Conservation (phyloP, 257 asterid genomes). For the Gentiana straminea region DNA sequence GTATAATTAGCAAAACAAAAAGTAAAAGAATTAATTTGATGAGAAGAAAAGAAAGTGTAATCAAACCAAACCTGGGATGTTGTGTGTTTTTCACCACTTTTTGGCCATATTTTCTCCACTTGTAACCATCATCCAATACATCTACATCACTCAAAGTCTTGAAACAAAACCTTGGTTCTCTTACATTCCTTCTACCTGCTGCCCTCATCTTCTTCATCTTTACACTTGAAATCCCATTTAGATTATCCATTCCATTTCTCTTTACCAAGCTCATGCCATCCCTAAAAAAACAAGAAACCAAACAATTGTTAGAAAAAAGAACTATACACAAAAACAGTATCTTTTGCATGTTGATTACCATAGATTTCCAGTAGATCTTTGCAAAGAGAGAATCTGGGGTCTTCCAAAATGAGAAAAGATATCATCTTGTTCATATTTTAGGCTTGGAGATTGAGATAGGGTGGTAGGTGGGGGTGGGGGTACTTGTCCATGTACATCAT, state of each 20-base stretch:
- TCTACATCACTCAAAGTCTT: constrained; percentile 92
- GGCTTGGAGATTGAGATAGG: constrained; percentile 22
- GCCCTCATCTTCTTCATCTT: constrained; percentile 78
- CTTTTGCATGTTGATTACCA: constrained; percentile 29
- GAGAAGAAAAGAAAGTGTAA: neutral
- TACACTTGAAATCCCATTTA: constrained; percentile 42
- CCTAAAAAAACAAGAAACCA: constrained; percentile 6
- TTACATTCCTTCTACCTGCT: constrained; percentile 57
- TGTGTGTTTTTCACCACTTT: constrained; percentile 94
- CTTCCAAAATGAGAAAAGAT: constrained; percentile 28
- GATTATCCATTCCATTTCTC: constrained; percentile 36
- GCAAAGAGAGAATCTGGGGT: constrained; percentile 49
- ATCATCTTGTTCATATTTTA: constrained; percentile 29
- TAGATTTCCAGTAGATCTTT: constrained; percentile 41
- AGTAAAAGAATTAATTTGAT: no score
- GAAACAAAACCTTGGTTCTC: constrained; percentile 96
- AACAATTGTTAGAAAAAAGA: neutral
- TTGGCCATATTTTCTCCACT: constrained; percentile 97
- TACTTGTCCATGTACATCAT: constrained; percentile 6
- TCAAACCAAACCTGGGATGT: constrained; percentile 61
- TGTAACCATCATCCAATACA: constrained; percentile 91
- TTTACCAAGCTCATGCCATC: constrained; percentile 38
- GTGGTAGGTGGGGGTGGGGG: constrained; percentile 5
- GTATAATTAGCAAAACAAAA: no score
- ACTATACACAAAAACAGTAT: no score